A percentile compares a stretch with the other conserved stretches of the same genome.
phyloP scores from a whole-genome alignment of 306 rosid species.

The Begonia peltatifolia region DNA sequence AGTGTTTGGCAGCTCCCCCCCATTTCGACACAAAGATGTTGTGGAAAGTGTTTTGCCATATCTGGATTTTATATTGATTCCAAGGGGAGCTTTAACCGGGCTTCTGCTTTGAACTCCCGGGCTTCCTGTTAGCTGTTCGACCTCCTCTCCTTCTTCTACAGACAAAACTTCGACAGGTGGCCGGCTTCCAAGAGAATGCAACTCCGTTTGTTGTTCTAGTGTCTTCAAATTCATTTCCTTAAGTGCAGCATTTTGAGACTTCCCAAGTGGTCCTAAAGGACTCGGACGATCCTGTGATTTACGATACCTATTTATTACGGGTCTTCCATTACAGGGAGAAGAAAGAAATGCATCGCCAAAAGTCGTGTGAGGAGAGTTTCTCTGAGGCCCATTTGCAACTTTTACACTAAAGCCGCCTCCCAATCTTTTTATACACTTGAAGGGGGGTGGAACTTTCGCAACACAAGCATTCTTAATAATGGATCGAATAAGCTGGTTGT shows the following conservation, averaged over 20 bases:
- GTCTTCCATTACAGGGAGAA: conserved; percentile 33
- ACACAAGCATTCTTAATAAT: conserved; percentile 61
- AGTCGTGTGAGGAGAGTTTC: conserved; percentile 25
- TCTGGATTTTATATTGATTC: conserved; percentile 43
- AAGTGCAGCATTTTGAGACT: conserved; percentile 31
- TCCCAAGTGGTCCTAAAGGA: conserved; percentile 41
- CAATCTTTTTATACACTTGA: conserved; percentile 15
- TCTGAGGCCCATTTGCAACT: conserved; percentile 31
- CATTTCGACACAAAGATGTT: conserved; percentile 28
- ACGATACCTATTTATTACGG: conserved; percentile 28
- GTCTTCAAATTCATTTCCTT: conserved; percentile 35
- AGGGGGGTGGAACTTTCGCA: conserved; percentile 67
- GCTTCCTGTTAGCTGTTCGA: conserved; percentile 76
- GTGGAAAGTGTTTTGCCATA: conserved; percentile 37
- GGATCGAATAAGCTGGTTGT: conserved; percentile 57
- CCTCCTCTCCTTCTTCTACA: conserved; percentile 99
- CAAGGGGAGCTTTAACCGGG: conserved; percentile 93
- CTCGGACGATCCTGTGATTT: conserved; percentile 39
- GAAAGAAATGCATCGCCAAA: conserved; percentile 36
- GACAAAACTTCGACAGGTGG: conserved; percentile 74
- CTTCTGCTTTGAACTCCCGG: conserved; percentile 83
- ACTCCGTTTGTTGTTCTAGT: conserved; percentile 75
- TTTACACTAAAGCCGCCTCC: conserved; percentile 25
- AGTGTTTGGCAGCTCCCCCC: conserved; percentile 60
- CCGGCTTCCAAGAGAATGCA: conserved; percentile 87